Percentiles rank a stretch among this genome's conserved stretches.
phyloP scores from a whole-genome alignment of 2,329 filamentous ascomycete genomes.

The Phialocephala subalpina region DNA sequence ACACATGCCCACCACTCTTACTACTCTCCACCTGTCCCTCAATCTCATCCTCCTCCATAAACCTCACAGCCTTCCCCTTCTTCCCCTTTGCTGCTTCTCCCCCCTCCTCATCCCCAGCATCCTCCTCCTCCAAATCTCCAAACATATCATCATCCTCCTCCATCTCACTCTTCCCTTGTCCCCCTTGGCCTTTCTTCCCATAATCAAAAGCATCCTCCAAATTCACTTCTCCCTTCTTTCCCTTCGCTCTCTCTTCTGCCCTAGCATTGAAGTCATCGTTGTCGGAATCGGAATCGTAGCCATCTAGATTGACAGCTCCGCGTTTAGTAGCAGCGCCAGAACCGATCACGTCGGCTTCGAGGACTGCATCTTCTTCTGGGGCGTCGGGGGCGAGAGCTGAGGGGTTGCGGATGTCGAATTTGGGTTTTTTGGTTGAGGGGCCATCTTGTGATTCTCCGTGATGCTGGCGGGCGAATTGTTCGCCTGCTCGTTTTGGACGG shows the following conservation, averaged over 20 bases:
- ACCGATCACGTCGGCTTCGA: constrained; percentile 94
- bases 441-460: constrained; percentile 59
- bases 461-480: constrained; percentile 80
- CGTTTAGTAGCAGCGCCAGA: constrained; percentile 80
- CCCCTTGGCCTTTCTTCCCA: constrained; percentile 45
- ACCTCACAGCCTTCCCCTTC: constrained; percentile 69
- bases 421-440: constrained; percentile 76
- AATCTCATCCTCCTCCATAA: constrained; percentile 69
- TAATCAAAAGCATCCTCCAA: constrained; percentile 63
- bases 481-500: constrained; percentile 83
- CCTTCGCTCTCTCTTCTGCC: constrained; percentile 65
- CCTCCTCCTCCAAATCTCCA: constrained; percentile 69
- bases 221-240: constrained; percentile 52
- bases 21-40: constrained; percentile 80
- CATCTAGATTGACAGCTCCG: constrained; percentile 94
- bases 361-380: constrained; percentile 75
- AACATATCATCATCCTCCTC: constrained; percentile 88
- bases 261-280: constrained; percentile 88
- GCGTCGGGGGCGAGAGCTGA: constrained; percentile 88
- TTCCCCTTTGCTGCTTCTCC: constrained; percentile 60
- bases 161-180: constrained; percentile 48
- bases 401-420: constrained; percentile 94
- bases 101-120: constrained; percentile 59
- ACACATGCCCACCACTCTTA: constrained; percentile 75
- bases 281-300: constrained; percentile 93